Conservation (phyloP, 306 rosid species). For the Styphnolobium japonicum region DNA sequence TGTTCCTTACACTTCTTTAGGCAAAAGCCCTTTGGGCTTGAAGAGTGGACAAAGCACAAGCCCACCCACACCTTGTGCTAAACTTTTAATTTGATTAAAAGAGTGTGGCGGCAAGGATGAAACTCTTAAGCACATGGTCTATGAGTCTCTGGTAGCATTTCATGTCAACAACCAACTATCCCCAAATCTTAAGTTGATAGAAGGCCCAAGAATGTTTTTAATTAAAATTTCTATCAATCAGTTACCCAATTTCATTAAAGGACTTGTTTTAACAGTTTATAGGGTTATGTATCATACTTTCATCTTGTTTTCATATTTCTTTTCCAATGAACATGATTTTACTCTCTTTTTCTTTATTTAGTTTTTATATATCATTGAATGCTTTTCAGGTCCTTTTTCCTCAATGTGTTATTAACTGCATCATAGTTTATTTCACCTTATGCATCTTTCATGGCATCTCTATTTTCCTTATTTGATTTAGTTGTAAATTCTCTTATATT, state of each 20-base stretch:
- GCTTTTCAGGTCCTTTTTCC: constrained; percentile 4
- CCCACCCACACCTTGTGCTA: background rate
- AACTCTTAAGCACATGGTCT: background rate
- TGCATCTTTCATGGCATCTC: background rate
- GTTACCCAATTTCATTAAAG: background rate
- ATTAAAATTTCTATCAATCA: background rate
- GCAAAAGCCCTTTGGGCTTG: background rate
- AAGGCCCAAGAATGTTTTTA: background rate
- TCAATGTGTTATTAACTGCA: background rate
- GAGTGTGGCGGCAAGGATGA: background rate
- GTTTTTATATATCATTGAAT: background rate
- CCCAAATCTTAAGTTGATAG: background rate
- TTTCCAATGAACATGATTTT: background rate
- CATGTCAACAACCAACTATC: background rate
- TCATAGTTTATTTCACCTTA: background rate
- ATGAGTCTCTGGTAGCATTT: background rate
- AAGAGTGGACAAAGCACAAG: background rate
- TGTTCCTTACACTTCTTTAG: background rate
- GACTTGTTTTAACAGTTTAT: background rate
- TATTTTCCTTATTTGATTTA: constrained; percentile 20
- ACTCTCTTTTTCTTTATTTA: background rate
- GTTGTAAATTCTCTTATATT: background rate
- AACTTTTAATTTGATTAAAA: background rate
- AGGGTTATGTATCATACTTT: background rate
- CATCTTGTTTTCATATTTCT: background rate